A percentile compares a stretch with the other conserved stretches of the same genome.
Evolutionary conservation across 2,329 filamentous ascomycete genomes (phyloP).

Genomic region (Xylaria sp.): DNA sequence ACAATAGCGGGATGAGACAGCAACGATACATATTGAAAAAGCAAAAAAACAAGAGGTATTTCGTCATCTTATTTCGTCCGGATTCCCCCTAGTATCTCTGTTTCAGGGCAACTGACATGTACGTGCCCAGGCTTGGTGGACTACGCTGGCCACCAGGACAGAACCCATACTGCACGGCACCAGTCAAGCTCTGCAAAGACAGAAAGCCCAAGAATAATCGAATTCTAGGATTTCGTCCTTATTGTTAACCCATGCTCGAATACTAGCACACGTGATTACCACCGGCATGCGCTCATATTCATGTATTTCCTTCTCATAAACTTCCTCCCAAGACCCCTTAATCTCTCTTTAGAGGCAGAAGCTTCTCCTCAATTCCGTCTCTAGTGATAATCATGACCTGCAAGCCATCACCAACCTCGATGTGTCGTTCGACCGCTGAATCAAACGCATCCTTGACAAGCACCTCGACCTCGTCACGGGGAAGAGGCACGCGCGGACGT

Average conservation of each 20-base stretch:
- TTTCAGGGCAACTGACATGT: neutral
- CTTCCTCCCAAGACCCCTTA: constrained; percentile 39
- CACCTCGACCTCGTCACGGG: constrained; percentile 69
- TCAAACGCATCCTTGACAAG: constrained; percentile 97
- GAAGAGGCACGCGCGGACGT: constrained; percentile 64
- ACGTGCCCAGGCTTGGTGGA: neutral
- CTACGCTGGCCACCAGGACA: neutral
- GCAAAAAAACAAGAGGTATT: neutral
- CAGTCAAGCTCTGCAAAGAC: neutral
- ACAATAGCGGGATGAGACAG: neutral
- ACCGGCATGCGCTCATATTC: constrained; percentile 16
- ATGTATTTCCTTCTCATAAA: constrained; percentile 10
- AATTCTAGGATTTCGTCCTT: neutral
- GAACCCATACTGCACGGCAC: neutral
- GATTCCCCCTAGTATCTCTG: neutral
- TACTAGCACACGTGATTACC: constrained; percentile 8
- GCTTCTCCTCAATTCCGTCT: constrained; percentile 81
- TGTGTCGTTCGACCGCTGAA: constrained; percentile 95
- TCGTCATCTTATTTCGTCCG: neutral
- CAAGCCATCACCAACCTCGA: constrained; percentile 93
- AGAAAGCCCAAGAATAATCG: neutral
- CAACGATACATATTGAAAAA: neutral
- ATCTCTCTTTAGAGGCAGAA: constrained; percentile 82
- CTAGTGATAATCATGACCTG: constrained; percentile 93
- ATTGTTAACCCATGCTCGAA: constrained; percentile 13